Evolutionary conservation across 768 basidiomycete genomes (phyloP), one percentile per base, ranked within the genome.

Genomic region (Naematelia encephala): DNA sequence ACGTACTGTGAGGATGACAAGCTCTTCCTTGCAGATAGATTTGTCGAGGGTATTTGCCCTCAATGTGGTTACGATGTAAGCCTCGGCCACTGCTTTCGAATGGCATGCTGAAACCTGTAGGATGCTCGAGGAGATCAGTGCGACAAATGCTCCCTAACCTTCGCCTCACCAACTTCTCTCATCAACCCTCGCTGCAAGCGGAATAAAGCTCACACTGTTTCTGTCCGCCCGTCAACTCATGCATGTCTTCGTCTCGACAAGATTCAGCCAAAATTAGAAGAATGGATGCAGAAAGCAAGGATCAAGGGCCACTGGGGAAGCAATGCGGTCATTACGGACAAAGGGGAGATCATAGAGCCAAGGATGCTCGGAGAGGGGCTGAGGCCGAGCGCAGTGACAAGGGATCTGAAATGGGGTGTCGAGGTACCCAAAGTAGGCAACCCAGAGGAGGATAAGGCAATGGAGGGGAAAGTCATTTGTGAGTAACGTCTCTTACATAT

Each of bases 81-180:
- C n/a, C n/a, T n/a, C 70, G 12, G 13, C 22, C 27, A n/a, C n/a
- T n/a, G n/a, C 23, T 3, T 21, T 16, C 16, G n/a, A 3, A 27
- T 45, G 4, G 16, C 3, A 34, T 51, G 42, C 21, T 21, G 22
- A 43, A 39, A 43, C 44, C 23, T 13, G 4, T 50, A 91, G 88
- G 96, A 97, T 69, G 96, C 94, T 29, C 88, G 96, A 30, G 96
- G 96, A 5, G 96, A 99, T 76, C 96, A 99, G 80, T 99, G 96
- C 77, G 96, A 99, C 77, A 82, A 85, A 54, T 99, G 96, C 76
- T 86, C 87, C 46, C 84, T 90, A 55, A 97, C 96, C 1, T 84
- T 96, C 45, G 91, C 97, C 63, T 78, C 77, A 16, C 91, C 96
- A 1, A 84, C 93, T 60, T 91, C 96, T 68, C 83, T 99, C 55